Evolutionary conservation across 2,329 filamentous ascomycete genomes (phyloP).

Genomic region (Arthrobotrys conoides): DNA sequence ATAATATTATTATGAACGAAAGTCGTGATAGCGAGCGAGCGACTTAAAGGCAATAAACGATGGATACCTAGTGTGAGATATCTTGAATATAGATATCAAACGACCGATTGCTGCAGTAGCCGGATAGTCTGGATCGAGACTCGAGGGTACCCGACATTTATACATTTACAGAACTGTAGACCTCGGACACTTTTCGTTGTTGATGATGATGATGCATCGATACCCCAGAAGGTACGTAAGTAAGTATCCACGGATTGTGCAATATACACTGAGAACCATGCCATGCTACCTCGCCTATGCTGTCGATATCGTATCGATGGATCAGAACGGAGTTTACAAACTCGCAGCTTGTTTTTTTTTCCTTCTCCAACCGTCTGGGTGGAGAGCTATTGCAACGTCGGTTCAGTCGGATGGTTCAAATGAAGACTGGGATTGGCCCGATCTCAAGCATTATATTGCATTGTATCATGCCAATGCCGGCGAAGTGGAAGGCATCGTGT

Average conservation of each 20-base stretch:
- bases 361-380: slow-evolving; percentile 16
- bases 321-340: slow-evolving; percentile 22
- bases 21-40: slow-evolving; percentile 37
- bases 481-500: not conserved
- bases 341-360: slow-evolving; percentile 9
- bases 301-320: slow-evolving; percentile 17
- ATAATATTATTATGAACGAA: slow-evolving; percentile 25
- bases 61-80: slow-evolving; percentile 1
- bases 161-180: not conserved
- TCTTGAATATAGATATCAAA: not conserved
- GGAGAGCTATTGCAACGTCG: slow-evolving; percentile 43
- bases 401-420: slow-evolving; percentile 23
- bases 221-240: not conserved
- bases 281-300: slow-evolving; percentile 27
- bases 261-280: slow-evolving; percentile 4
- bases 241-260: not conserved
- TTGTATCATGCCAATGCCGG: slow-evolving; percentile 23
- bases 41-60: slow-evolving; percentile 33
- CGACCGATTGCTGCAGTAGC: not conserved
- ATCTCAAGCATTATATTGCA: not conserved
- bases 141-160: slow-evolving; percentile 13
- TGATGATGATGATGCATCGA: not conserved
- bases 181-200: not conserved
- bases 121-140: not conserved
- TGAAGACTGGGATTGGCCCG: slow-evolving; percentile 11